Base-by-base conservation (phyloP, 2,329 filamentous ascomycete genomes). In the Fusarium hainanense region DNA sequence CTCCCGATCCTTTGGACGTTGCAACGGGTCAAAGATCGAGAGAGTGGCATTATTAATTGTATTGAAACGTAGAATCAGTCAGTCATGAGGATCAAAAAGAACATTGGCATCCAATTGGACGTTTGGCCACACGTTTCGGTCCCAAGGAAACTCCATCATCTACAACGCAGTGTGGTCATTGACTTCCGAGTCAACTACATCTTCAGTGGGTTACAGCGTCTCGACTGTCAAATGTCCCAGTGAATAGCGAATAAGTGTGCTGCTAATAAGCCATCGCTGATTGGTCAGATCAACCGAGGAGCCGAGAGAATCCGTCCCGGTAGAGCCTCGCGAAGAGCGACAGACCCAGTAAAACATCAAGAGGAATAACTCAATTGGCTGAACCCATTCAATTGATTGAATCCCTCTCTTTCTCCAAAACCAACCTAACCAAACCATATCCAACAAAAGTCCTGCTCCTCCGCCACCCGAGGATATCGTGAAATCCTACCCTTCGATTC, bases 201-300 rank as follows among this genome's bases (percentile, higher is more conserved):
- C 42, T 67, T 43, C 56, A 68, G 67, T 63, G 71, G 63, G 37
- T 52, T 57, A 64, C 54, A 69, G 65, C 51, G 65, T 37, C 43
- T 20, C 37, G 27, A 61, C 20, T 43, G 47, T 46, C 42, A 16
- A 37, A 49, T 27, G 42, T 40, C 44, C 55, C 46, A 52, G 66
- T 49, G 56, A 49, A 41, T 43, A 63, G 43, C 43, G 58, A 65
- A 66, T 58, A 58, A 51, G 64, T 60, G 64, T 44, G 61, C 72
- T 75, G 63, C 71, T 75, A 74, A 75, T 75, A 75, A 73, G 73
- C 57, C 40, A 43, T 6, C 56, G 52, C 64, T 79, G 77, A 80
- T 80, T 80, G 78, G 78, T 48, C 58, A 61, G 69, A 62, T 77
- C 66, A 76, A 74, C 78, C 78, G 78, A 79, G 77, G 73, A 78